Percentiles rank a stretch among this genome's conserved stretches.
These are phyloP conservation scores for Dryadomyces quercus-mongolicae DNA, from an alignment of 2,329 filamentous ascomycete species.

Conservation along the genomic window DNA sequence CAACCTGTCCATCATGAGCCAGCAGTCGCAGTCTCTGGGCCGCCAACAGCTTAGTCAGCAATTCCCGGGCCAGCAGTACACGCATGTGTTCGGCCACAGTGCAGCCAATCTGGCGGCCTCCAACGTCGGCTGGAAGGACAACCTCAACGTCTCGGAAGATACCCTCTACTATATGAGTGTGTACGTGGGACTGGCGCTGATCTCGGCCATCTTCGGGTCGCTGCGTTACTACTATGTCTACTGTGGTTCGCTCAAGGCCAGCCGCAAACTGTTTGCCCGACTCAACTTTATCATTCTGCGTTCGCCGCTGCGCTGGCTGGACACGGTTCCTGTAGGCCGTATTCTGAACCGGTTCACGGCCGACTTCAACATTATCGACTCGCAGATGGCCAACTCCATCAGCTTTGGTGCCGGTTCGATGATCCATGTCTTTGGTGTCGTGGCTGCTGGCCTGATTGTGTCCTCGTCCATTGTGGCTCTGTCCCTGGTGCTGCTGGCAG, in stretches of 20 bases:
- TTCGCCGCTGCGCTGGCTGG: conserved; percentile 66
- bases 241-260: conserved; percentile 54
- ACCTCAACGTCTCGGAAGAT: not conserved
- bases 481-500: conserved; percentile 41
- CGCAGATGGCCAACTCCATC: conserved; percentile 50
- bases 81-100: not conserved
- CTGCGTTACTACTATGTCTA: conserved; percentile 52
- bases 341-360: conserved; percentile 68
- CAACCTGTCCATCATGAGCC: conserved; percentile 4
- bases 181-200: conserved; percentile 49
- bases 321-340: conserved; percentile 66
- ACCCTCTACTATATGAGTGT: conserved; percentile 55
- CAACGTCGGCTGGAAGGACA: too few species aligned
- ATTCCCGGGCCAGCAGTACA: not conserved
- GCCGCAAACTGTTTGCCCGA: conserved; percentile 53
- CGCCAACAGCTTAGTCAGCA: not conserved
- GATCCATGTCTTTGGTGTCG: conserved; percentile 51
- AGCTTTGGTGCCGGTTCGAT: conserved; percentile 46
- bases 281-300: conserved; percentile 57
- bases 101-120: not conserved
- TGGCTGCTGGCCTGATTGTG: conserved; percentile 55
- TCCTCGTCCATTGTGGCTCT: conserved; percentile 54
- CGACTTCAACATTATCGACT: conserved; percentile 66
- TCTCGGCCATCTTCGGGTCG: conserved; percentile 46
- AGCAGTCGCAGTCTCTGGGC: not conserved